Conservation (phyloP, 75 land plant genomes). For the Larix kaempferi region DNA sequence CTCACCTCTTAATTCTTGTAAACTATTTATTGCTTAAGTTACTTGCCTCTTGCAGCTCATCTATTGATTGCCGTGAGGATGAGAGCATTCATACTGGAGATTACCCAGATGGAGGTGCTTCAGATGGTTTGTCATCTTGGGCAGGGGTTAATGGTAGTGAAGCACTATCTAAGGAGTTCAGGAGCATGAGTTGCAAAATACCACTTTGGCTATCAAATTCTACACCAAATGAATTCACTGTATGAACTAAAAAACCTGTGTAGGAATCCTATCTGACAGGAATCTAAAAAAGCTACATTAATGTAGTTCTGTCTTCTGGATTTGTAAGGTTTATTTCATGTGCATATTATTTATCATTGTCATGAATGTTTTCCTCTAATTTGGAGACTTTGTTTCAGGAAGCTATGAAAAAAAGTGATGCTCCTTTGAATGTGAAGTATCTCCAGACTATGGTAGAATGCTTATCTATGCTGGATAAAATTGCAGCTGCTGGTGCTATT, state of each 20-base stretch:
- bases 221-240: slow-evolving; percentile 94
- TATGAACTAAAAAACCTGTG: slow-evolving; percentile 18
- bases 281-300: not conserved
- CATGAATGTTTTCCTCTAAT: not conserved
- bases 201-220: slow-evolving; percentile 89
- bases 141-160: slow-evolving; percentile 39
- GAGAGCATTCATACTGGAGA: slow-evolving; percentile 46
- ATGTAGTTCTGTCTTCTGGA: not conserved
- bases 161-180: slow-evolving; percentile 34
- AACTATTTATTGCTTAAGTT: too few species aligned
- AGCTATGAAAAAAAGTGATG: slow-evolving; percentile 79
- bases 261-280: not conserved
- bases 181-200: slow-evolving; percentile 39
- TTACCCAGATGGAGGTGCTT: slow-evolving; percentile 33
- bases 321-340: not conserved
- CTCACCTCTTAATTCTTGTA: too few species aligned
- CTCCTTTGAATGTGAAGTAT: slow-evolving; percentile 86
- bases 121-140: slow-evolving; percentile 35
- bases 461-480: slow-evolving; percentile 81
- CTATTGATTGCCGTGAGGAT: slow-evolving; percentile 85
- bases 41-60: slow-evolving; percentile 50
- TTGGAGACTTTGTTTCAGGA: slow-evolving; percentile 46
- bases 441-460: slow-evolving; percentile 98
- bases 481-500: slow-evolving; percentile 96
- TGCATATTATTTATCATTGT: slow-evolving; percentile 2